Base-by-base conservation (phyloP, 2,329 filamentous ascomycete species). In the Pezicula carpinea region DNA sequence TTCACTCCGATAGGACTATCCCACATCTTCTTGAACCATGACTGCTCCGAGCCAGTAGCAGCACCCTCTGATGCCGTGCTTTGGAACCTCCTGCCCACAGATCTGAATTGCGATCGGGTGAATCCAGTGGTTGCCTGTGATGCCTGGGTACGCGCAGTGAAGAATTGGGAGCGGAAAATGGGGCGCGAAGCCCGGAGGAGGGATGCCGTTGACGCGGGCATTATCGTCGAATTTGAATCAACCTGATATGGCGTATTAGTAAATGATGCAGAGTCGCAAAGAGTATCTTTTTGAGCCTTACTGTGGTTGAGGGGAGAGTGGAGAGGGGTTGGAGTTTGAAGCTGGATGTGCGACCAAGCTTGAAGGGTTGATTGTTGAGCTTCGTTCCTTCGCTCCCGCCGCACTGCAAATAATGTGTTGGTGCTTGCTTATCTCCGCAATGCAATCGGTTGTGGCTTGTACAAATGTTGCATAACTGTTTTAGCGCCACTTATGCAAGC, bases 1-100 rank as follows among this genome's bases (percentile, higher is more conserved):
- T 90, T 90, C 59, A 91, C 59, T 43, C 88, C 88, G 55, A 91
- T 70, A 53, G 87, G 86, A 68, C 85, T 89, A 68, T 89, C 82
- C 85, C 85, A 90, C 76, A 95, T 80, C 69, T 83, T 83, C 75
- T 85, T 82, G 68, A 93, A 83, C 75, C 76, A 83, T 63, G 72
- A 71, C 53, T 67, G 59, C 57, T 70, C 61, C 49, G 70, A 65
- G 57, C 67, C 56, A 53, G 67, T 51, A 55, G 62, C 53, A 41
- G 70, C 70, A 43, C 65, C 66, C 43, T 69, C 69, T 53, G 75
- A 72, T 35, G 82, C 74, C 38, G 84, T 83, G 69, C 83, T 89
- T 70, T 88, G 83, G 68, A 80, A 89, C 66, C 88, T 80, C 63
- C 80, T 81, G 57, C 76, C 65, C 62, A 58, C 52, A 40, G 32